These are phyloP conservation scores for Brettanomyces custersianus DNA, from an alignment of 805 yeast species.

Conservation along the genomic window DNA sequence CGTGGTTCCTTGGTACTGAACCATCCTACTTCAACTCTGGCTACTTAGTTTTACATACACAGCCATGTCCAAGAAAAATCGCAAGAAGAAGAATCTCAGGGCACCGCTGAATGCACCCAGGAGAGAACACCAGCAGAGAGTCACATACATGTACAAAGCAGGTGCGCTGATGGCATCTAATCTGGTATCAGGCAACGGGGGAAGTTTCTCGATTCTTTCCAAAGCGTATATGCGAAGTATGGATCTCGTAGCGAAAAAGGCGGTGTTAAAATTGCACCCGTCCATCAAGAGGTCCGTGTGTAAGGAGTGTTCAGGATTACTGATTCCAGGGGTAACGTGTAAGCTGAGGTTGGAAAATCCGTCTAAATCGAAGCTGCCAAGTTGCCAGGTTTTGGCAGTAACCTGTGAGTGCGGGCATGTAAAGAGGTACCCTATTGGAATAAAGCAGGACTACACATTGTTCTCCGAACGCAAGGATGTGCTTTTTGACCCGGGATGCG, in stretches of 20 bases:
- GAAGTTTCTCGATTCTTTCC: constrained; percentile 34
- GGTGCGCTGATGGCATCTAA: constrained; percentile 30
- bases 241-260: constrained; percentile 56
- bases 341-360: constrained; percentile 31
- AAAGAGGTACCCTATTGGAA: constrained; percentile 59
- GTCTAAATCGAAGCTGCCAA: constrained; percentile 24
- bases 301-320: constrained; percentile 49
- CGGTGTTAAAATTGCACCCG: constrained; percentile 58
- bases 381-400: constrained; percentile 39
- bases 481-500: constrained; percentile 7
- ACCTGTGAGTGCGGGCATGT: constrained; percentile 43
- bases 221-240: constrained; percentile 46
- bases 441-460: constrained; percentile 35
- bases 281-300: constrained; percentile 59
- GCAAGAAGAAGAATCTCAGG: constrained; percentile 8
- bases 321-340: constrained; percentile 40
- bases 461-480: constrained; percentile 35
- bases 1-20: no score
- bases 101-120: constrained; percentile 37
- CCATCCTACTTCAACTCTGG: no score
- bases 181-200: not conserved
- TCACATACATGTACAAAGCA: constrained; percentile 51
- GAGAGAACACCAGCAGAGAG: constrained; percentile 50
- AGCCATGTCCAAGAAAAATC: constrained; percentile 2
- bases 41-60: no score